These are phyloP conservation scores for Aspergillus chevalieri DNA, from an alignment of 2,329 filamentous ascomycete genomes.

Conservation along the genomic window DNA sequence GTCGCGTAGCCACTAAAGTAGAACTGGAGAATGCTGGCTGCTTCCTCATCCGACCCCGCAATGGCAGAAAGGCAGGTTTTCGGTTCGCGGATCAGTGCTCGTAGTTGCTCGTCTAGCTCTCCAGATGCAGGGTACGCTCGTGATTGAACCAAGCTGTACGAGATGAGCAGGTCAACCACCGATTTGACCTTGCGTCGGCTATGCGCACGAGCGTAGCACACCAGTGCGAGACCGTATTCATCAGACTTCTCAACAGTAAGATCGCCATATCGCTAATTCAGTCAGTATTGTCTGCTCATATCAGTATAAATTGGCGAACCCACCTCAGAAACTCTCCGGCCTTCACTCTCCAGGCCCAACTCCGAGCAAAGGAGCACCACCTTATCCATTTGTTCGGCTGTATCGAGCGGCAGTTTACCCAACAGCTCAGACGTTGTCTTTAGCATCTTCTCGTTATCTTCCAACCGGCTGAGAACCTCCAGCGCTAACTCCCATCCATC, in stretches of 20 bases:
- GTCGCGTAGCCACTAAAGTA: conserved; percentile 90
- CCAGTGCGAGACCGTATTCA: conserved; percentile 76
- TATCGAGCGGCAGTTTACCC: conserved; percentile 64
- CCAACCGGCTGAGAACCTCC: conserved; percentile 72
- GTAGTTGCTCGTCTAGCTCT: conserved; percentile 68
- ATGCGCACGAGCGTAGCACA: conserved; percentile 87
- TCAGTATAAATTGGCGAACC: conserved; percentile 18
- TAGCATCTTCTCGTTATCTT: conserved; percentile 64
- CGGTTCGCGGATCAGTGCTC: conserved; percentile 63
- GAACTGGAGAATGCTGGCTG: conserved; percentile 74
- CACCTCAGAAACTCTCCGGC: conserved; percentile 77
- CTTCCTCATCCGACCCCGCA: conserved; percentile 69
- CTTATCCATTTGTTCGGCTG: conserved; percentile 68
- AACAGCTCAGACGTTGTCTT: conserved; percentile 69
- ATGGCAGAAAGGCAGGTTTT: conserved; percentile 65
- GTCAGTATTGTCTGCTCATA: conserved; percentile 10
- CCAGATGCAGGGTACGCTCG: conserved; percentile 65
- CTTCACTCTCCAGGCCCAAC: conserved; percentile 71
- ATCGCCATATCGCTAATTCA: conserved; percentile 69
- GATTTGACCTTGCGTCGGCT: conserved; percentile 71
- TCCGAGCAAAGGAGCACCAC: conserved; percentile 72
- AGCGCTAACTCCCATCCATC: conserved; percentile 90
- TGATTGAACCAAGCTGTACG: conserved; percentile 80
- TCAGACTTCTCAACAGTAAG: conserved; percentile 65
- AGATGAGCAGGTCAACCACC: conserved; percentile 79